Conservation (phyloP, 129 eudicot genomes). For the Apium graveolens region DNA sequence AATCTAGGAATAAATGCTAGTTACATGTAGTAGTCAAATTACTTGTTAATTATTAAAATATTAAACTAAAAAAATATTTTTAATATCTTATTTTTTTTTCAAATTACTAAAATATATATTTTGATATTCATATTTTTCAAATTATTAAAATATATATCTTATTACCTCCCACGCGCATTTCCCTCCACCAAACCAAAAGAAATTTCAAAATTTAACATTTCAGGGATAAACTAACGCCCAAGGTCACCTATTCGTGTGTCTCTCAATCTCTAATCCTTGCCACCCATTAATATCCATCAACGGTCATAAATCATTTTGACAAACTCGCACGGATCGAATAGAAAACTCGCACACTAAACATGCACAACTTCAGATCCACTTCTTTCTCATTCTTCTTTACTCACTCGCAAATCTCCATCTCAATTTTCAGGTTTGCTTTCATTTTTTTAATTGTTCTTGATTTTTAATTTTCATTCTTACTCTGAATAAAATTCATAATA, state of each 20-base stretch:
- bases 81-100: too few species aligned
- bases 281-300: not conserved
- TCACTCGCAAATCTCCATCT: not conserved
- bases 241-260: not conserved
- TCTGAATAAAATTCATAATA: too few species aligned
- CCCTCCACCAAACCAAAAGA: not conserved
- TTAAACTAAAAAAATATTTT: too few species aligned
- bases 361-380: not conserved
- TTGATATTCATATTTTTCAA: too few species aligned
- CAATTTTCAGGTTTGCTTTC: not conserved
- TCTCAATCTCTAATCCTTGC: not conserved
- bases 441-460: not conserved
- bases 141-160: too few species aligned
- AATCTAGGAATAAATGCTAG: too few species aligned
- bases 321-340: not conserved
- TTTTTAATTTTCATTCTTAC: not conserved
- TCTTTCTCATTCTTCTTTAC: not conserved
- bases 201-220: not conserved
- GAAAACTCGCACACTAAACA: not conserved
- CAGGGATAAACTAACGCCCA: not conserved
- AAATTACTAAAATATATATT: too few species aligned
- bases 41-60: too few species aligned
- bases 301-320: not conserved
- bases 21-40: too few species aligned
- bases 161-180: too few species aligned